These are phyloP conservation scores for Aristolochia fimbriata DNA, from an alignment of 164 flowering plant species.

Conservation along the genomic window DNA sequence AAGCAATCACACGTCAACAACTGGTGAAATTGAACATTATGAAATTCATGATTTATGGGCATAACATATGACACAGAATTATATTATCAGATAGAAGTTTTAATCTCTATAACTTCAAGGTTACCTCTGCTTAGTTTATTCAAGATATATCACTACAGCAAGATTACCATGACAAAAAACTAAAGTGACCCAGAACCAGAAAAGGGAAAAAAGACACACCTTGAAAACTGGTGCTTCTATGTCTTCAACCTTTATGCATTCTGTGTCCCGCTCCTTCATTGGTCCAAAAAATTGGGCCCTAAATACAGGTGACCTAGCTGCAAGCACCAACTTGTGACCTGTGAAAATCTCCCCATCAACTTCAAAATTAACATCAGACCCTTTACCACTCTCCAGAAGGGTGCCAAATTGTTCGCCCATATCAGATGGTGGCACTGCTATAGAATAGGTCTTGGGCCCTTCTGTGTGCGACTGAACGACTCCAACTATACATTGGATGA, in stretches of 20 bases:
- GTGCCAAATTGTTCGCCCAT: conserved; percentile 69
- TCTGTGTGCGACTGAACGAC: conserved; percentile 75
- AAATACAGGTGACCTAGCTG: conserved; percentile 88
- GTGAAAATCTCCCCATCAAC: conserved; percentile 65
- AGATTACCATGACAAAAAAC: not conserved
- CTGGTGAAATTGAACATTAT: too few species aligned
- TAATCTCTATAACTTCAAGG: too few species aligned
- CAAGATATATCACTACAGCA: too few species aligned
- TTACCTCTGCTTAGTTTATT: too few species aligned
- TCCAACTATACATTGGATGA: conserved; percentile 71
- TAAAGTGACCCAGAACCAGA: too few species aligned
- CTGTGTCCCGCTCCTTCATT: conserved; percentile 21
- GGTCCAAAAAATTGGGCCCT: conserved; percentile 89
- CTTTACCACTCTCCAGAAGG: conserved; percentile 69
- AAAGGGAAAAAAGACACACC: conserved; percentile 27
- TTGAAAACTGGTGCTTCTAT: conserved; percentile 81
- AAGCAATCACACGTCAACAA: too few species aligned
- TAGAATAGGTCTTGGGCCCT: conserved; percentile 68
- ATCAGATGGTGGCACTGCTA: conserved; percentile 54
- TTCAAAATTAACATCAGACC: conserved; percentile 63
- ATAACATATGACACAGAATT: too few species aligned
- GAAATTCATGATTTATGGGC: too few species aligned
- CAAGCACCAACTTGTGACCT: conserved; percentile 81
- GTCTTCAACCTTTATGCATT: conserved; percentile 64
- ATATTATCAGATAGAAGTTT: too few species aligned